Percentiles rank a stretch among this genome's conserved stretches.
These are phyloP conservation scores for Apiospora aurea DNA, from an alignment of 2,329 filamentous ascomycete species.

Conservation along the genomic window DNA sequence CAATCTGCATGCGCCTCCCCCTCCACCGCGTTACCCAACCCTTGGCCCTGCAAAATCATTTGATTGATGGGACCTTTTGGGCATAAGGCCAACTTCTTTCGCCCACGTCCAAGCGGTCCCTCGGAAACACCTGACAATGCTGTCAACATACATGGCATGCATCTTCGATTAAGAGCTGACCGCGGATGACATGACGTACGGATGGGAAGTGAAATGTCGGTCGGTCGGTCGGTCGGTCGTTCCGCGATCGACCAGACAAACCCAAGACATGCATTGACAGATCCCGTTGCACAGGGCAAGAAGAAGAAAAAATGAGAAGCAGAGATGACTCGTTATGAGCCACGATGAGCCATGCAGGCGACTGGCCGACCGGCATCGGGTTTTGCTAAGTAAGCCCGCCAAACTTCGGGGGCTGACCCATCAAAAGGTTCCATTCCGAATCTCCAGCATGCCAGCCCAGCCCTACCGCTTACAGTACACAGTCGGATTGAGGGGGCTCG, in stretches of 20 bases:
- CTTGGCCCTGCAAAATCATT: neutral
- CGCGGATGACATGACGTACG: neutral
- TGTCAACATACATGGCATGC: neutral
- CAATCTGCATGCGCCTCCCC: constrained; percentile 2
- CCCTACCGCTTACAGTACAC: neutral
- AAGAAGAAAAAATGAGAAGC: neutral
- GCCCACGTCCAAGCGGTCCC: neutral
- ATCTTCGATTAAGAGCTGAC: neutral
- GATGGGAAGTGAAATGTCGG: neutral
- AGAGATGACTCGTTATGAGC: constrained; percentile 6
- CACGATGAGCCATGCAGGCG: constrained; percentile 5
- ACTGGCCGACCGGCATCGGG: neutral
- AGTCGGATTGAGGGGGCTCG: neutral
- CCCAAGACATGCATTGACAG: neutral
- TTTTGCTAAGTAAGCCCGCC: neutral
- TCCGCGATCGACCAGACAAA: neutral
- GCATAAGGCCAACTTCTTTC: neutral
- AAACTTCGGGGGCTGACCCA: neutral
- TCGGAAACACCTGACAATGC: neutral
- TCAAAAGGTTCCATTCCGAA: neutral
- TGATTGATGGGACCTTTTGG: neutral
- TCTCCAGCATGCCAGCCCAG: neutral
- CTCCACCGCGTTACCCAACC: neutral
- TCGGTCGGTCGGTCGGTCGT: constrained; percentile 10
- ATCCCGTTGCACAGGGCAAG: neutral